Conservation (phyloP, 768 basidiomycete species). For the Imleria badia region DNA sequence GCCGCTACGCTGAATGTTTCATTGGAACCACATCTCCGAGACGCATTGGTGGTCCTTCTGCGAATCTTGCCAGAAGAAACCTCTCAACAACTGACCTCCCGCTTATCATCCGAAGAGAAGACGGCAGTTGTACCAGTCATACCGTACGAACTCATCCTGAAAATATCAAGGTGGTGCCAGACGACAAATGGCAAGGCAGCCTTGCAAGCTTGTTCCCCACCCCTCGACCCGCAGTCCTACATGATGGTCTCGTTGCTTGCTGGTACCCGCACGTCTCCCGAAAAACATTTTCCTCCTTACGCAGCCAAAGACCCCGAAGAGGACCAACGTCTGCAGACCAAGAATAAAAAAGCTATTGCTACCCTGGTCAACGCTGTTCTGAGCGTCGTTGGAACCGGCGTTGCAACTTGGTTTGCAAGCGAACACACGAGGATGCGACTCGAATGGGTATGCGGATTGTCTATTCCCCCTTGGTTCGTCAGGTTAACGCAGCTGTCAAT, state of each 20-base stretch:
- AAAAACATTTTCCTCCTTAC: conserved; percentile 62
- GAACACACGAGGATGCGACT: conserved; percentile 59
- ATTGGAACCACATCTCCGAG: conserved; percentile 61
- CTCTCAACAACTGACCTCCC: conserved; percentile 40
- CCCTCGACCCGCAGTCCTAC: conserved; percentile 55
- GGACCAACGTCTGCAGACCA: conserved; percentile 42
- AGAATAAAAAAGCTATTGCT: conserved; percentile 66
- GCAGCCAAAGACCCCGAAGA: conserved; percentile 46
- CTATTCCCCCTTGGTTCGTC: background rate
- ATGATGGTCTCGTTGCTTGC: conserved; percentile 75
- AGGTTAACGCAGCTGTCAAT: conserved; percentile 3
- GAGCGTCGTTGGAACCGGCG: conserved; percentile 64
- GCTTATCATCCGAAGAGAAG: conserved; percentile 29
- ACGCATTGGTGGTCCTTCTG: conserved; percentile 45
- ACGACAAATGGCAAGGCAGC: conserved; percentile 43
- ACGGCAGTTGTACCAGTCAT: conserved; percentile 40
- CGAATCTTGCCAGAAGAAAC: conserved; percentile 47
- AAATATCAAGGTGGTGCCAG: conserved; percentile 69
- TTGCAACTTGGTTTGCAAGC: conserved; percentile 74
- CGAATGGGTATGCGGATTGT: conserved; percentile 65
- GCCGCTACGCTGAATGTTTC: conserved; percentile 53
- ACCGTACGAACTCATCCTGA: conserved; percentile 57
- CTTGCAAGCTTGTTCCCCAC: conserved; percentile 40
- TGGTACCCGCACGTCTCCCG: conserved; percentile 75
- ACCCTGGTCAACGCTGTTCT: conserved; percentile 69